These are phyloP conservation scores for Gigaspora rosea DNA, from an alignment of 192 early-diverging fungal species.

Conservation along the genomic window DNA sequence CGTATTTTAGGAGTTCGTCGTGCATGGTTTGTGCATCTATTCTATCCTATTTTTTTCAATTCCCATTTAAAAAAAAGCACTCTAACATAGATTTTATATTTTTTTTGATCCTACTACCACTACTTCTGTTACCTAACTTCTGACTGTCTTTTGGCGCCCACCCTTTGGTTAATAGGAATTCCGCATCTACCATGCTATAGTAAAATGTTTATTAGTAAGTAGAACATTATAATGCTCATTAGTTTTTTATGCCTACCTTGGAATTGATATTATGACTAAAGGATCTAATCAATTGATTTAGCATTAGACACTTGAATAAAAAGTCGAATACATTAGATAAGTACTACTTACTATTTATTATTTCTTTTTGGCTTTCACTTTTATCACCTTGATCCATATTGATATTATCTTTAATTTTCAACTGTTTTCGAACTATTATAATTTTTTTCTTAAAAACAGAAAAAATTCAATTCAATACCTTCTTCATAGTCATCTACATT, in stretches of 20 bases:
- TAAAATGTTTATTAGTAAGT: not conserved
- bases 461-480: not conserved
- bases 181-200: not conserved
- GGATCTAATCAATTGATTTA: no score
- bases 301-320: no score
- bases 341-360: no score
- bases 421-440: not conserved
- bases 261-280: not conserved
- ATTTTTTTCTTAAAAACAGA: not conserved
- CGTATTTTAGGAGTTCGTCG: not conserved
- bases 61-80: not conserved
- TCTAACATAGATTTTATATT: not conserved
- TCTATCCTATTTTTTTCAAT: not conserved
- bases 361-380: no score
- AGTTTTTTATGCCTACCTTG: not conserved
- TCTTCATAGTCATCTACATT: no score
- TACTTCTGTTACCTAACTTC: not conserved
- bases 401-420: no score
- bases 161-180: not conserved
- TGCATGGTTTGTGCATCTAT: not conserved
- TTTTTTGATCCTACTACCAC: slow-evolving; percentile 1
- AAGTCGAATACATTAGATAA: no score
- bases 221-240: not conserved
- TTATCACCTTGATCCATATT: no score
- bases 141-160: not conserved